Evolutionary conservation across 1,284 basidiomycete genomes (phyloP).

Genomic region (Trichosporon sp.): DNA sequence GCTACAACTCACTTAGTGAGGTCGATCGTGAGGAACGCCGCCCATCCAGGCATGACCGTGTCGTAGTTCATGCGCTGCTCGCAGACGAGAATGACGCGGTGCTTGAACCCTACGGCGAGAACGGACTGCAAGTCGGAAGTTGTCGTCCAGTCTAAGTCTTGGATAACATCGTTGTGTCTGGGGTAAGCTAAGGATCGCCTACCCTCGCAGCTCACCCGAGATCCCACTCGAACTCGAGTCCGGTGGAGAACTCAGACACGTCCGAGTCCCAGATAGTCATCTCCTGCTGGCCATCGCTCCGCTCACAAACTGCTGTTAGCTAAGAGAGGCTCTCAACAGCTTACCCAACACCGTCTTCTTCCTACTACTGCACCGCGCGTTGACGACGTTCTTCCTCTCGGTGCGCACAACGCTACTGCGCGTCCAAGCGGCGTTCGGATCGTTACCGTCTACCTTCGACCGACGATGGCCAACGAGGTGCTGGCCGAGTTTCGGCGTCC

Average conservation of each 20-base stretch:
- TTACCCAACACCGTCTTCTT: slow-evolving; percentile 79
- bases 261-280: slow-evolving; percentile 92
- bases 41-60: slow-evolving; percentile 77
- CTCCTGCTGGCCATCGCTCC: slow-evolving; percentile 63
- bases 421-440: slow-evolving; percentile 39
- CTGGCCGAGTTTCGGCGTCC: slow-evolving; percentile 65
- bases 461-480: slow-evolving; percentile 34
- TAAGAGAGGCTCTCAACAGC: background rate
- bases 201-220: background rate
- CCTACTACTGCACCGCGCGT: slow-evolving; percentile 79
- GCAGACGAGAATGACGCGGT: slow-evolving; percentile 76
- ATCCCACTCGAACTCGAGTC: slow-evolving; percentile 71
- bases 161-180: slow-evolving; percentile 62
- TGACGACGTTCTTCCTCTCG: slow-evolving; percentile 65
- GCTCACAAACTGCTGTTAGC: slow-evolving; percentile 49
- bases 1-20: slow-evolving; percentile 58
- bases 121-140: slow-evolving; percentile 85
- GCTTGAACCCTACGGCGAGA: slow-evolving; percentile 78
- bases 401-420: slow-evolving; percentile 73
- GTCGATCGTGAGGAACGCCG: slow-evolving; percentile 70
- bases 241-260: slow-evolving; percentile 88
- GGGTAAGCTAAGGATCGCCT: slow-evolving; percentile 29
- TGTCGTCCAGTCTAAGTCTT: slow-evolving; percentile 88
- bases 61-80: slow-evolving; percentile 88
- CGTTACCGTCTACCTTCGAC: slow-evolving; percentile 20